Evolutionary conservation across 192 early-diverging fungal genomes (phyloP).

Genomic region (Coemansia sp.): DNA sequence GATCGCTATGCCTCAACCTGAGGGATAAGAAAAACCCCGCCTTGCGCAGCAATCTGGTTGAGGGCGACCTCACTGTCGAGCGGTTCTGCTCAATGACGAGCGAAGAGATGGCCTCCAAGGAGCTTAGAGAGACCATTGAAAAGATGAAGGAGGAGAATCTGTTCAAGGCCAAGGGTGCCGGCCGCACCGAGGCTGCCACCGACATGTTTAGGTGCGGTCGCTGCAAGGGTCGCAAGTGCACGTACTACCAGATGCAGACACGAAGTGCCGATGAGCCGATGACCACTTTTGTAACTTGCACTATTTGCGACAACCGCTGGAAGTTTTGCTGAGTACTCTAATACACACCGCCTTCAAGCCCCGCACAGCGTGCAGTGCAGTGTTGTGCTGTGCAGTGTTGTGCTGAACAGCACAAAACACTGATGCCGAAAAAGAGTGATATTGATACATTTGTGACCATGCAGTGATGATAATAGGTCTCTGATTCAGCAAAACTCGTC

Average conservation of each 20-base stretch:
- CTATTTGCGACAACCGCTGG: slow-evolving; percentile 82
- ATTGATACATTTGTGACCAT: background rate
- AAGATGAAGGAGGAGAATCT: slow-evolving; percentile 71
- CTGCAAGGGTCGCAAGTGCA: slow-evolving; percentile 81
- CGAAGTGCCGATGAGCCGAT: slow-evolving; percentile 98
- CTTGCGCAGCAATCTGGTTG: slow-evolving; percentile 66
- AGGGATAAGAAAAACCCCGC: slow-evolving; percentile 75
- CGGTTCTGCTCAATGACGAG: slow-evolving; percentile 77
- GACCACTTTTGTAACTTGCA: slow-evolving; percentile 96
- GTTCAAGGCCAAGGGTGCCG: slow-evolving; percentile 75
- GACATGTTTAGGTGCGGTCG: slow-evolving; percentile 94
- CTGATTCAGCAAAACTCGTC: slow-evolving; percentile 39
- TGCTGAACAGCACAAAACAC: background rate
- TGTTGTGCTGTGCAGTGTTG: no score
- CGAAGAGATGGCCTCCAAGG: slow-evolving; percentile 91
- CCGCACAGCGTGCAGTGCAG: background rate
- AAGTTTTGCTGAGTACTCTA: slow-evolving; percentile 53
- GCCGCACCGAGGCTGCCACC: slow-evolving; percentile 74
- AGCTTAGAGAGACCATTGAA: slow-evolving; percentile 68
- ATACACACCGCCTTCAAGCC: background rate
- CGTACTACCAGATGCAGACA: slow-evolving; percentile 97
- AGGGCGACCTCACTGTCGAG: slow-evolving; percentile 62
- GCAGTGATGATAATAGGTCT: background rate
- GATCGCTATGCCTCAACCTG: slow-evolving; percentile 76
- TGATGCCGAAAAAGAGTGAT: slow-evolving; percentile 1